Base-by-base conservation (phyloP, 176 grass and related monocot genomes). In the Ampelocalamus luodianensis region DNA sequence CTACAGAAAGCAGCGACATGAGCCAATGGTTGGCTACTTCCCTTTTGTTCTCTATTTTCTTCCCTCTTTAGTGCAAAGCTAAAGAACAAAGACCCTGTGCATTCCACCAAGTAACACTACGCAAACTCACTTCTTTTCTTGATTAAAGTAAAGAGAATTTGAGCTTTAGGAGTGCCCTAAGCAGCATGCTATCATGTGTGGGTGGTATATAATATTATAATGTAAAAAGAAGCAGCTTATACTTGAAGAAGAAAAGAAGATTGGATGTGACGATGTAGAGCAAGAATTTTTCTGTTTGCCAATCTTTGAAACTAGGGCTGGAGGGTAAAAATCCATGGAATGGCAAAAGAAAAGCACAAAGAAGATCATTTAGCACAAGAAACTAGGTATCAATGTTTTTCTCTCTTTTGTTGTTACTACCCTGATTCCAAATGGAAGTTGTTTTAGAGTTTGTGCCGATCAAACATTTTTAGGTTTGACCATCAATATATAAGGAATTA, bases 101-200 rank as follows among this genome's bases (percentile, higher is more conserved):
- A 87, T 48, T 69, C 78, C 85, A 76, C 62, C 81, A 82, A 82
- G 36, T 43, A 67, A 26, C 74, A 65, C 55, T 64, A 78, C 32
- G 64, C 71, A 62, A 73, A 61, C 61, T 59, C 77, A 32, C 54
- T 85, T 74, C 62, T 87, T 71, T 93, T 79, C 56, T 80, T 53
- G 63, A 71, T 90, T 88, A 86, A 93, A 89, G 81, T 77, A 78
- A 75, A 86, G 72, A 23, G 49, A 56, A 87, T 76, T 82, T 74
- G 61, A 78, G 83, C 89, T 94, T 94, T 87, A 82, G 71, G 84
- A 87, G 86, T 79, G 87, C 74, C 65, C 61, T 83, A 81, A 89
- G 75, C 60, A 78, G 79, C 79, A 87, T 91, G 86, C 68, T 74
- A 89, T 91, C 79, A 87, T 89, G 65, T 67, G 39, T 39, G 65